Evolutionary conservation across 2,329 filamentous ascomycete species (phyloP), one percentile per base, ranked within the genome.

Genomic region (Penicillium sp.): DNA sequence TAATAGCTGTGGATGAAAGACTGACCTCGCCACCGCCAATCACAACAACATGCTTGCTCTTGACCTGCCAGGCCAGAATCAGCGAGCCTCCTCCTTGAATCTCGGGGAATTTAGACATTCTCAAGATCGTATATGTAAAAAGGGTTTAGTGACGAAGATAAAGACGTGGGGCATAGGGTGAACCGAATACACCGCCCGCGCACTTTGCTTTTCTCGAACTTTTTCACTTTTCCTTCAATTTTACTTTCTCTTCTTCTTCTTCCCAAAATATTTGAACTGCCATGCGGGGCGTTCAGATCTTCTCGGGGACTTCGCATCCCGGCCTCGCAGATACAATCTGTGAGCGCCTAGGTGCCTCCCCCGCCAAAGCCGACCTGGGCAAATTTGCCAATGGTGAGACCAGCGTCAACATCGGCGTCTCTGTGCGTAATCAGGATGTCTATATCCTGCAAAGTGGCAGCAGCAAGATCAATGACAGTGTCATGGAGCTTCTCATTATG

Each of bases 401-500:
- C 38, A 81, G 79, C 46, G 82, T 86, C 56, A 79, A 82, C 62
- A 83, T 86, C 60, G 78, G 80, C 29, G 70, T 69, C 41, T 85
- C 82, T 22, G 89, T 98, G 56, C 87, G 93, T 59, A 94, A 98
- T 68, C 94, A 97, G 71, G 91, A 98, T 79, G 91, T 98, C 62
- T 98, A 97, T 70, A 91, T 98, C 67, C 86, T 98, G 51, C 93
- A 98, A 76, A 97, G 91, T 53, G 93, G 93, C 56, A 96, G 93
- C 73, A 79, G 83, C 66, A 89, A 86, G 73, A 95, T 96, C 78
- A 98, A 98, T 70, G 93, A 98, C 74, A 94, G 89, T 64, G 89
- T 98, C 66, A 96, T 98, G 89, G 93, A 98, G 77, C 80, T 98
- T 66, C 80, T 98, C 66, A 97, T 98, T 71, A 95, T 98, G 88